Base-by-base conservation (phyloP, 345 rosid species). In the Aurinia saxatilis region DNA sequence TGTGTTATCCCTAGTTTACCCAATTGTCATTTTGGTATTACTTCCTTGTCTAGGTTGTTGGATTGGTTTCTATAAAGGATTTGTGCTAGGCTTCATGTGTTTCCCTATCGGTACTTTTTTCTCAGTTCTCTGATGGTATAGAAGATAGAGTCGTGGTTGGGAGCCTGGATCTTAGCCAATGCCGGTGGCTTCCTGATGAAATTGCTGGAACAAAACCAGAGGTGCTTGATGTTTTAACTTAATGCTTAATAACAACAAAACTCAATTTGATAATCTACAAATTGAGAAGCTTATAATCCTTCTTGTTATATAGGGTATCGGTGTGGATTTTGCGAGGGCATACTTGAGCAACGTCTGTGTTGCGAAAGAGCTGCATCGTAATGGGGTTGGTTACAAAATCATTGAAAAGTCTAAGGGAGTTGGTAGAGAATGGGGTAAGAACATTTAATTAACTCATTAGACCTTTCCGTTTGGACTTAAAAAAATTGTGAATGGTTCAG, bases 321-420 rank as follows among this genome's bases (percentile, higher is more conserved):
- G 73, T 69, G 85, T 77, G 40, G 88, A 84, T 55, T 80, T 80
- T 64, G 81, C 81, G 1, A 86, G 98, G 67, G 98, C 91, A 38
- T 88, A 91, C 77, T 48, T 91, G 66, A 91, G 91, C 82, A 91
- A 91, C 57, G 88, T 88, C 6, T 88, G 91, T 68, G 88, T 88
- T 47, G 98, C 96, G 1, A 79, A 76, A 80, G 95, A 91, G 60
- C 81, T 91, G 39, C 96, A 84, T 1, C 73, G 91, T 40, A 84
- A 84, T 48, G 92, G 96, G 25, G 68, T 88, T 54, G 98, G 83
- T 60, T 73, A 79, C 66, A 80, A 78, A 10, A 79, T 84, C 50
- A 60, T 88, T 60, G 72, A 55, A 5, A 75, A 78, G 57, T 81
- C 96, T 7, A 88, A 80, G 70, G 35, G 42, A 50, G 90, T 91